Base-by-base conservation (phyloP, 2,329 filamentous ascomycete species). In the Fusarium nodosum region DNA sequence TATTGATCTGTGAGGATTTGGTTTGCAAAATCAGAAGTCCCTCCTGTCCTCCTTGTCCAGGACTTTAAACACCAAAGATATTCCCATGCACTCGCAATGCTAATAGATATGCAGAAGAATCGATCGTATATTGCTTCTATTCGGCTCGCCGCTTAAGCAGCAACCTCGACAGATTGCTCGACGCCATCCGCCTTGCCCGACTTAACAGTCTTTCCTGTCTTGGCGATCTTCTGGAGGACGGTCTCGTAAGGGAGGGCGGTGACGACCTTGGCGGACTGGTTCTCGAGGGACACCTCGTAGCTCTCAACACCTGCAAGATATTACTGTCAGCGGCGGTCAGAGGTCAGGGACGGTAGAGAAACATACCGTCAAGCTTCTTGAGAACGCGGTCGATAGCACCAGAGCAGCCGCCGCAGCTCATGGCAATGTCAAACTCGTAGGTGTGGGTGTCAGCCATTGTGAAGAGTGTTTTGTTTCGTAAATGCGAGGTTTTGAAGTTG, bases 351-450 rank as follows among this genome's bases (percentile, higher is more conserved):
- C 15, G 15, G 20, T 7, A 1, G 7, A 46, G 13, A 28, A 34
- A 81, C 88, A 71, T 78, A 97, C 94, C 94, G 22, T 97, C 91
- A 4, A 97, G 89, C 84, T 93, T 97, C 85, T 93, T 95, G 71
- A 99, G 89, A 46, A 97, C 94, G 54, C 94, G 88, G 82, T 97
- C 92, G 45, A 99, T 87, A 72, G 96, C 96, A 77, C 94, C 94
- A 46, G 94, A 97, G 90, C 96, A 99, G 80, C 96, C 96, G 79
- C 93, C 89, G 84, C 96, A 99, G 86, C 86, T 92, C 96, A 99
- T 99, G 82, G 85, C 86, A 80, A 98, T 89, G 82, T 94, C 90
- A 86, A 98, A 98, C 81, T 96, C 93, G 91, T 98, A 98, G 74
- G 89, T 93, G 85, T 97, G 93, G 44, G 74, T 93, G 72, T 91